Base-by-base conservation (phyloP, 2,329 filamentous ascomycete genomes). In the Fusarium illudens region DNA sequence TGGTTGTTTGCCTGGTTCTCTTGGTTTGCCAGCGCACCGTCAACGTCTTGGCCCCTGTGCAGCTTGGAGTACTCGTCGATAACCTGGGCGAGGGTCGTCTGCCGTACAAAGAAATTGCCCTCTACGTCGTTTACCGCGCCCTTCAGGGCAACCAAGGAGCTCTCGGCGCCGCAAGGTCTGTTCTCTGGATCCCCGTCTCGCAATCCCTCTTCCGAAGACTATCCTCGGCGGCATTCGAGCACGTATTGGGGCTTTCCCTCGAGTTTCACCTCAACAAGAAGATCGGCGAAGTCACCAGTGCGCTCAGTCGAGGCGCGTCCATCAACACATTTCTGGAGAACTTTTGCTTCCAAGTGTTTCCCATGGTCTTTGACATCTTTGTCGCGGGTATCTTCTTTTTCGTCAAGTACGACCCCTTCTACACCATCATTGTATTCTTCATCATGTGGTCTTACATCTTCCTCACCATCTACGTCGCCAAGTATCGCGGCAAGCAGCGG, bases 191-290 rank as follows among this genome's bases (percentile, higher is more conserved):
- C 2, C 82, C 83, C 0, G 79, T 84, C 1, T 79, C 80, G 0
- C 83, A 85, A 49, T 78, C 75, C 0, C 74, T 81, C 5, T 85
- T 80, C 63, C 78, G 81, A 1, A 69, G 80, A 15, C 73, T 85
- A 2, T 82, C 81, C 0, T 76, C 71, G 1, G 81, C 83, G 2
- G 81, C 83, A 1, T 85, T 84, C 27, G 80, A 83, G 57, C 83
- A 84, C 49, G 81, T 84, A 0, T 69, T 84, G 4, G 77, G 77
- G 0, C 76, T 85, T 1, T 84, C 82, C 0, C 74, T 85, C 10
- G 83, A 85, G 11, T 86, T 86, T 44, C 84, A 86, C 56, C 73
- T 85, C 2, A 82, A 80, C 70, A 85, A 85, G 64, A 79, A 82
- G 39, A 80, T 83, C n/a, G 84, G 83, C 3, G 84, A 85, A 70